Conservation (phyloP, 139 green algal genomes). For the Dunaliella primolecta region DNA sequence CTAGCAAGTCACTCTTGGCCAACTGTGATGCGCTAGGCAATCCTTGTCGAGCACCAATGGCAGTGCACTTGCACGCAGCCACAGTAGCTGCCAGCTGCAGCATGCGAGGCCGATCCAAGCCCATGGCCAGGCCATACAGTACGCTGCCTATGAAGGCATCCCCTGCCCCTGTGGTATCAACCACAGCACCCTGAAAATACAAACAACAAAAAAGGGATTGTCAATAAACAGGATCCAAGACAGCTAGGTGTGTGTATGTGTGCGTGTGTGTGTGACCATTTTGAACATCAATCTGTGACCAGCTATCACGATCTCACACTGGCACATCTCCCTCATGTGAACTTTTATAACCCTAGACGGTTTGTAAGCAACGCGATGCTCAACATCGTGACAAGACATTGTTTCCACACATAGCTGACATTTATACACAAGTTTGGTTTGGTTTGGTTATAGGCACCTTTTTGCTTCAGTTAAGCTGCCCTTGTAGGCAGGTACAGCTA, state of each 20-base stretch:
- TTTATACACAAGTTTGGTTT: too few relatives aligned
- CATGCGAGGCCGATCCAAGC: slow-evolving; percentile 35
- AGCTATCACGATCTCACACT: too few relatives aligned
- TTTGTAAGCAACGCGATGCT: too few relatives aligned
- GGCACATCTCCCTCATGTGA: too few relatives aligned
- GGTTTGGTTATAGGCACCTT: too few relatives aligned
- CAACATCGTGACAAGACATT: too few relatives aligned
- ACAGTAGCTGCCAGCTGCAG: slow-evolving; percentile 68
- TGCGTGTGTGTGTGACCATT: background rate
- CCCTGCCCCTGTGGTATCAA: slow-evolving; percentile 91
- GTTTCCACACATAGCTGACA: too few relatives aligned
- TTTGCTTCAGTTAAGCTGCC: too few relatives aligned
- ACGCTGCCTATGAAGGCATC: slow-evolving; percentile 90
- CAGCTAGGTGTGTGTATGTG: background rate
- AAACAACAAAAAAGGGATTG: background rate
- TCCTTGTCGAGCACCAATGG: slow-evolving; percentile 71
- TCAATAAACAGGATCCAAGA: too few relatives aligned
- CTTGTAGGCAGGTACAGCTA: too few relatives aligned
- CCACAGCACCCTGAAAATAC: slow-evolving; percentile 44
- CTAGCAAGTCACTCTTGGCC: background rate
- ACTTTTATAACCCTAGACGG: too few relatives aligned
- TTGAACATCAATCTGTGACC: too few relatives aligned
- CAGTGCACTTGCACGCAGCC: slow-evolving; percentile 81
- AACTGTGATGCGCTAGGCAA: slow-evolving; percentile 60
- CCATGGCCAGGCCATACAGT: slow-evolving; percentile 69